Conservation (phyloP, 2,329 filamentous ascomycete genomes). For the Paraconiothyrium brasiliense region DNA sequence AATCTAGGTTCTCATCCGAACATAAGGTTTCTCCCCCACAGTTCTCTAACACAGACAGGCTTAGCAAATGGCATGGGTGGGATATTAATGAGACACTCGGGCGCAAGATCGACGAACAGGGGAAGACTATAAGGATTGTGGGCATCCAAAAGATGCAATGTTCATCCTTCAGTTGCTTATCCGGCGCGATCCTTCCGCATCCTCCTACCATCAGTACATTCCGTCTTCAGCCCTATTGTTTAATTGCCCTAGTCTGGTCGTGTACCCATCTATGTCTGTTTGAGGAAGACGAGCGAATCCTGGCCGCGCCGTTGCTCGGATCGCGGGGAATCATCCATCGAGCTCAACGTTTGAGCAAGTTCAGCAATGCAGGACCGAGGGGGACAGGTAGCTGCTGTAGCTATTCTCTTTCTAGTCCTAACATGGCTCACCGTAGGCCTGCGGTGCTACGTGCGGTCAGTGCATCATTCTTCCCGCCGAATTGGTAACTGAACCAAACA, state of each 20-base stretch:
- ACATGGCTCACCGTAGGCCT: slow-evolving; percentile 51
- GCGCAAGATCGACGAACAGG: background rate
- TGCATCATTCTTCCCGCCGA: background rate
- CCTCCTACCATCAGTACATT: background rate
- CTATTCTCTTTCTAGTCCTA: slow-evolving; percentile 48
- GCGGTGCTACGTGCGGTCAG: slow-evolving; percentile 48
- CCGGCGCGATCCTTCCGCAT: background rate
- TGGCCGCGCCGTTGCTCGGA: background rate
- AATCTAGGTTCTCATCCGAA: background rate
- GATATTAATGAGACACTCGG: background rate
- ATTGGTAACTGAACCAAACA: slow-evolving; percentile 15
- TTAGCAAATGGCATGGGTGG: slow-evolving; percentile 1
- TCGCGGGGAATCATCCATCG: background rate
- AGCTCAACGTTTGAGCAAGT: background rate
- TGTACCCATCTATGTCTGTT: background rate
- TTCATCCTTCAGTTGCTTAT: background rate
- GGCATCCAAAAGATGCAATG: background rate
- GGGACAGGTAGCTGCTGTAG: slow-evolving; percentile 38
- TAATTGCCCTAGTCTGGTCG: background rate
- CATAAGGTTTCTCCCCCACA: slow-evolving; percentile 6
- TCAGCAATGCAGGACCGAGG: slow-evolving; percentile 36
- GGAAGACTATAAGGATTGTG: background rate
- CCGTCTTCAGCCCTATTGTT: background rate
- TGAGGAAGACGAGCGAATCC: background rate
- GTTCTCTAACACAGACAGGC: slow-evolving; percentile 2